Evolutionary conservation across 2,329 filamentous ascomycete genomes (phyloP).

Genomic region (Fusarium sororula): DNA sequence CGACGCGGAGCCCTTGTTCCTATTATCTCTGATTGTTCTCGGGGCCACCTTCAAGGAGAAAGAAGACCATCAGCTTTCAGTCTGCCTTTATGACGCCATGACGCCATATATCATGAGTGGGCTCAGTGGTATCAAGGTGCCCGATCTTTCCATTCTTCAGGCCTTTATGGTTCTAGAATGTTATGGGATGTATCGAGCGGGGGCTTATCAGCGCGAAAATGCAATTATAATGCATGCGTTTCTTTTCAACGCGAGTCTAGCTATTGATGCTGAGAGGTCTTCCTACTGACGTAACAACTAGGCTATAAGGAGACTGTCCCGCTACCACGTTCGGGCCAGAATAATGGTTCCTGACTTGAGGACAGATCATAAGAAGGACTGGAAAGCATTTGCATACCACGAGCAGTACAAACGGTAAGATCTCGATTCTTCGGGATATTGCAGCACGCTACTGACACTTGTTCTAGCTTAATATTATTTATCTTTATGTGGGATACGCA

Average conservation of each 20-base stretch:
- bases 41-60: background rate
- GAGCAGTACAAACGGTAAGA: background rate
- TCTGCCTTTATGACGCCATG: background rate
- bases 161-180: background rate
- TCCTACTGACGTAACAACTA: background rate
- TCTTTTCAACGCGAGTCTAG: background rate
- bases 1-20: background rate
- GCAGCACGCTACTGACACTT: fast-evolving
- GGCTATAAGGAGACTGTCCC: background rate
- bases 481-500: background rate
- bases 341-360: background rate
- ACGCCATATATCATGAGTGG: background rate
- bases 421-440: too few relatives aligned
- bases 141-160: background rate
- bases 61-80: background rate
- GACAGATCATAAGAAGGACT: fast-evolving
- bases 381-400: background rate
- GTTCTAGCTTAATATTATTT: background rate
- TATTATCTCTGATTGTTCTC: background rate
- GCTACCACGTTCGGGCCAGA: background rate
- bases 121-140: background rate
- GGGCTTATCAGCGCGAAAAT: background rate
- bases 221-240: background rate
- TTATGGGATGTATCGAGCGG: background rate
- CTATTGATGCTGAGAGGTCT: fast-evolving